A percentile compares a stretch with the other conserved stretches of the same genome.
Conservation (phyloP, 2,329 filamentous ascomycete species). For the Xylaria sp. region DNA sequence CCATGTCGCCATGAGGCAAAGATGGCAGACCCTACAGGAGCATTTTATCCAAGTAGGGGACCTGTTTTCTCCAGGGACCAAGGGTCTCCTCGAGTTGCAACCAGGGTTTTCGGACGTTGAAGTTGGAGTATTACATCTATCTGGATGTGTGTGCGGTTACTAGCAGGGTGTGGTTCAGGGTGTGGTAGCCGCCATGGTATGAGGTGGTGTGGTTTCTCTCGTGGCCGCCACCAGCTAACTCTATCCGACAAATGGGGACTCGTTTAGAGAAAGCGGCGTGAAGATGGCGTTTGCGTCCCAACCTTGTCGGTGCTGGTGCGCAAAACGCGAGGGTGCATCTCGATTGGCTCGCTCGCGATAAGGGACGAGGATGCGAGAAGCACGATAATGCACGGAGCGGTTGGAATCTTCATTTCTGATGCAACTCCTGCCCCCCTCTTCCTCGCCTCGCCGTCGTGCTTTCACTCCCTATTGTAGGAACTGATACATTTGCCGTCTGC, state of each 20-base stretch:
- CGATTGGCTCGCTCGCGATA: slow-evolving; percentile 14
- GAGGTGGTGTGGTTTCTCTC: slow-evolving; percentile 24
- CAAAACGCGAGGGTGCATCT: not conserved
- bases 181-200: slow-evolving; percentile 14
- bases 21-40: not conserved
- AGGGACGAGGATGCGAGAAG: slow-evolving; percentile 7
- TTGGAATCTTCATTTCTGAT: slow-evolving; percentile 12
- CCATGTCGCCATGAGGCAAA: not conserved
- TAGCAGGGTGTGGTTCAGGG: not conserved
- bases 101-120: no score
- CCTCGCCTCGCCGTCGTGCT: not conserved
- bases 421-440: slow-evolving; percentile 11
- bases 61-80: no score
- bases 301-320: slow-evolving; percentile 16
- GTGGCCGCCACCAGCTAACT: slow-evolving; percentile 14
- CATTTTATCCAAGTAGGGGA: no score
- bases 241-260: slow-evolving; percentile 7
- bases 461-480: not conserved
- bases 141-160: no score
- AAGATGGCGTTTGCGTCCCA: slow-evolving; percentile 19
- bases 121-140: no score
- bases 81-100: no score
- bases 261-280: slow-evolving; percentile 14
- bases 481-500: slow-evolving; percentile 3
- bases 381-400: slow-evolving; percentile 16